Base-by-base conservation (phyloP, 257 asterid species). In the Gentiana dahurica region DNA sequence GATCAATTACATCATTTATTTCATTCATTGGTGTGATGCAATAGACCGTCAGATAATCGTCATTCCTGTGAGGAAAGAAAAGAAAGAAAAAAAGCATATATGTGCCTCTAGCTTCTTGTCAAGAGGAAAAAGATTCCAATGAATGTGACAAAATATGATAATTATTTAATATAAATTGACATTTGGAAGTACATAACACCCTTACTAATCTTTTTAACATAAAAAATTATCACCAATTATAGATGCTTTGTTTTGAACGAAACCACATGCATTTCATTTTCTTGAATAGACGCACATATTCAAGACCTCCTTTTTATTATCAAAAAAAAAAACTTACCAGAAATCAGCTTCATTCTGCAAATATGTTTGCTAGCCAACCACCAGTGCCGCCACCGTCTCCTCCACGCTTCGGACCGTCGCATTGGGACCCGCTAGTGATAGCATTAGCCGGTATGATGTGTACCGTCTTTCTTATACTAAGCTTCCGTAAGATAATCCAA, bases 371-470 rank as follows among this genome's bases (percentile, higher is more conserved):
- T 10, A 41, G 46, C 46, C 46, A 7, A 41, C 46, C 46, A 41
- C 10, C 2, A 10, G 24, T 59, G 60, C 64, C 70, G 38, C 77
- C 76, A 38, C 12, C 69, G n/a, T 49, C 37, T 15, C 53, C 78
- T 45, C 67, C 79, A 36, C 60, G 41, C 0, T 6, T 1, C n/a
- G 68, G 57, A 64, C 57, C 71, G 10, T 67, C 82, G 2, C 72
- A 36, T 59, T 79, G 84, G 90, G 75, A 83, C 64, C 86, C 88
- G 12, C 56, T 59, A 61, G 61, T 83, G 3, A 67, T 81, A 4
- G 84, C 76, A 6, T 8, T 71, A 4, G 81, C 77, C 4, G 82
- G 73, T 12, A 60, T 77, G 2, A 35, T 83, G 2, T 84, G 91
- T 61, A 64, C 68, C 73, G 60, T 84, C 53, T 59, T 81, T 59